These are phyloP conservation scores for Pogostemon cablin DNA, from an alignment of 257 asterid species.

Conservation along the genomic window DNA sequence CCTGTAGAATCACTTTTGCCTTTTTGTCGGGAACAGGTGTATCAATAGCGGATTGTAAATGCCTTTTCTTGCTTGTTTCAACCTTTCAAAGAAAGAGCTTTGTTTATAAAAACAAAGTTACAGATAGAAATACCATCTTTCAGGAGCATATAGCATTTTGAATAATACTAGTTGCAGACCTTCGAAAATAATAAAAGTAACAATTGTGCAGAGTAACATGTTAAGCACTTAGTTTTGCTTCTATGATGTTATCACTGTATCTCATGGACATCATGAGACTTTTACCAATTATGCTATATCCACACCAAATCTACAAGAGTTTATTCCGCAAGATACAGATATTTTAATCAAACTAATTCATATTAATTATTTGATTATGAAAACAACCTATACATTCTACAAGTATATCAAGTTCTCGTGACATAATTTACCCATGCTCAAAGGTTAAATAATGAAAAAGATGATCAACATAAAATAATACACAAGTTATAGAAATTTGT, in stretches of 20 bases:
- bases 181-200: too few species aligned
- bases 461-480: background rate
- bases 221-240: background rate
- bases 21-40: constrained; percentile 66
- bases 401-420: background rate
- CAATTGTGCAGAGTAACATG: background rate
- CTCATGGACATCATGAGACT: background rate
- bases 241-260: background rate
- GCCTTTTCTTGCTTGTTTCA: constrained; percentile 59
- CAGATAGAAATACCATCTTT: background rate
- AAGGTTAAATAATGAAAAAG: background rate
- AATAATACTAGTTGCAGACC: too few species aligned
- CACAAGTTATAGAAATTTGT: background rate
- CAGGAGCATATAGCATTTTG: background rate
- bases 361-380: background rate
- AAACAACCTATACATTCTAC: constrained; percentile 7
- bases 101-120: constrained; percentile 1
- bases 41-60: constrained; percentile 50
- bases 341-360: background rate
- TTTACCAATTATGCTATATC: background rate
- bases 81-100: constrained; percentile 38
- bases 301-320: background rate
- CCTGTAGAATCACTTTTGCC: constrained; percentile 70
- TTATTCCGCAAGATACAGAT: background rate
- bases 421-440: background rate